Evolutionary conservation across 2,329 filamentous ascomycete genomes (phyloP).

Genomic region (Chaetoscypha palmicola): DNA sequence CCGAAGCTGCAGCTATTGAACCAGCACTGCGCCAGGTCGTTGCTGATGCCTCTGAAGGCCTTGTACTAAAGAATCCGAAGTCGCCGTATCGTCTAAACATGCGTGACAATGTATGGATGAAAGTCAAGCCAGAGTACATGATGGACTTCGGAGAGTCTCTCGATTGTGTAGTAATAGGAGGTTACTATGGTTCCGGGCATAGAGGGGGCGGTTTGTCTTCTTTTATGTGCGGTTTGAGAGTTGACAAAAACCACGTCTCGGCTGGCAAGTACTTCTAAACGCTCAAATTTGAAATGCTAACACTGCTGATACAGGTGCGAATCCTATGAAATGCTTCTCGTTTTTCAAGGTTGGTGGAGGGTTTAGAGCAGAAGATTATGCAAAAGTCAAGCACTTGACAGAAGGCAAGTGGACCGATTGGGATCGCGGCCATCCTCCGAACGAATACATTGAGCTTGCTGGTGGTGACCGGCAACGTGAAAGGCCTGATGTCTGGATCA

Average conservation of each 20-base stretch:
- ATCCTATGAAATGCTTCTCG: slow-evolving; percentile 75
- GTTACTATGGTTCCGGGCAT: slow-evolving; percentile 83
- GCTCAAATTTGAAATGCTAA: not conserved
- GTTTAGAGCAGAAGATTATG: slow-evolving; percentile 78
- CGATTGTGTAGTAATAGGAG: slow-evolving; percentile 83
- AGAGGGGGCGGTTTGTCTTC: slow-evolving; percentile 78
- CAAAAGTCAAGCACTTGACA: slow-evolving; percentile 72
- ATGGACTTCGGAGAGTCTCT: slow-evolving; percentile 88
- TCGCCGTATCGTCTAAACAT: slow-evolving; percentile 83
- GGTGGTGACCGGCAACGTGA: slow-evolving; percentile 69
- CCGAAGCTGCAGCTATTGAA: slow-evolving; percentile 66
- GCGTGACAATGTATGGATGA: slow-evolving; percentile 94
- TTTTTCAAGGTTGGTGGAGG: slow-evolving; percentile 99
- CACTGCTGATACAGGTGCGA: slow-evolving; percentile 32
- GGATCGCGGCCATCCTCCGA: slow-evolving; percentile 71
- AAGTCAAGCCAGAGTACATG: slow-evolving; percentile 99
- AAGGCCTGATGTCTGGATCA: slow-evolving; percentile 87
- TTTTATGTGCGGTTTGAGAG: slow-evolving; percentile 82
- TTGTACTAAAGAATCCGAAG: slow-evolving; percentile 88
- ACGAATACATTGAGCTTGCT: slow-evolving; percentile 70
- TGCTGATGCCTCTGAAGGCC: slow-evolving; percentile 77
- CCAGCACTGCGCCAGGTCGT: slow-evolving; percentile 73
- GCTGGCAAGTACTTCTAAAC: slow-evolving; percentile 21
- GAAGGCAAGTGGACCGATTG: slow-evolving; percentile 89
- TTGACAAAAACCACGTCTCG: slow-evolving; percentile 60